Evolutionary conservation across 805 yeast genomes (phyloP), one percentile per base, ranked within the genome.

Genomic region (Candida krabiensis): DNA sequence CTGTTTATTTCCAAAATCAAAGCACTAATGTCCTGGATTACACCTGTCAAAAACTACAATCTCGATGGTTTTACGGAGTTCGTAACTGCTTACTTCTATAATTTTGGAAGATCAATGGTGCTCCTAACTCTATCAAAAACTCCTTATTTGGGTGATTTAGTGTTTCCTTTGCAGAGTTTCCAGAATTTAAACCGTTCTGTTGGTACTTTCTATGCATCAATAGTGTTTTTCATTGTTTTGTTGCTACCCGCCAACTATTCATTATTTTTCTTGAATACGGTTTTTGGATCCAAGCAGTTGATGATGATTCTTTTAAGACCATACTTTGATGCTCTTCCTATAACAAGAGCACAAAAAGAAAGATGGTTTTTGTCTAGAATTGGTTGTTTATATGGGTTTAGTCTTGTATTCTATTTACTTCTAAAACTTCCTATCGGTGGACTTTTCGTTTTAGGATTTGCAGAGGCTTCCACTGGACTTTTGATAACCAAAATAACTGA

Each of bases 381-480:
- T 38, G 83, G 83, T 0, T 66, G 74, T 21, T 56, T 80, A 35
- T 71, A 73, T 44, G 83, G 83, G 5, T 77, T 77, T 46, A 77
- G 82, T 3, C 51, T 74, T 7, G 67, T 67, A 32, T 73, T 68
- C 53, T 77, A 64, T 46, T 45, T 61, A 37, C 53, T 75, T 33
- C 55, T 76, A 37, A 56, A 60, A 25, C 53, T 69, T 13, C 80
- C 79, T 0, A 66, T 66, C 47, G 49, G 72, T 4, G 73, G 80
- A 0, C 63, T 75, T 16, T 48, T 77, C 11, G 60, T 71, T 15
- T 74, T 73, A 44, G 77, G 78, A 12, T 55, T 77, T 30, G 82
- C 80, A 2, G 73, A 76, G 51, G 68, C 77, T 2, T 67, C 73
- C 19, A 64, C 73, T 15, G 83, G 80, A 2, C 75, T 73, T 47